phyloP scores from a whole-genome alignment of 805 yeast species.

The Yamadazyma olivae region DNA sequence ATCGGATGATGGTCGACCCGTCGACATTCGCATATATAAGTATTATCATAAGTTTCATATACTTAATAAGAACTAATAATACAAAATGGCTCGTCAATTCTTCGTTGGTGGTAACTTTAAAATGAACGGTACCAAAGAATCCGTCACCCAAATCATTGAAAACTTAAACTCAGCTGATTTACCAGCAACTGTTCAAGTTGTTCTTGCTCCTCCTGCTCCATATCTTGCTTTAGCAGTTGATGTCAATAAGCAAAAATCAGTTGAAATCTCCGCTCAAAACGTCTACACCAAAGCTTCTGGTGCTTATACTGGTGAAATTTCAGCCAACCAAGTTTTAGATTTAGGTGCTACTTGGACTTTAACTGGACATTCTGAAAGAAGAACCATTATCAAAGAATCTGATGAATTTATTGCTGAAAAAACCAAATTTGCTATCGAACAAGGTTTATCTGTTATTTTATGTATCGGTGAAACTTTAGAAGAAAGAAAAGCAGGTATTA shows the following conservation, averaged over 20 bases:
- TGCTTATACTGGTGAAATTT: conserved; percentile 97
- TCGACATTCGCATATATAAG: not conserved
- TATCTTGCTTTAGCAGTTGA: conserved; percentile 77
- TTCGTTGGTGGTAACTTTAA: conserved; percentile 99
- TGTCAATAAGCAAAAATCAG: conserved; percentile 65
- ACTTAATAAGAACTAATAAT: no score
- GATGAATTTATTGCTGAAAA: conserved; percentile 91
- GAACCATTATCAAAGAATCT: conserved; percentile 85
- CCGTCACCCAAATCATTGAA: conserved; percentile 80
- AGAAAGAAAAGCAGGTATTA: conserved; percentile 86
- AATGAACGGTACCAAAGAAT: conserved; percentile 91
- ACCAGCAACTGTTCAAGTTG: conserved; percentile 83
- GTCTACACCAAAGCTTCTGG: conserved; percentile 84
- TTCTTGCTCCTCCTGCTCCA: conserved; percentile 93
- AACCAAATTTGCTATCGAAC: conserved; percentile 89
- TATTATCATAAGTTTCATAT: no score
- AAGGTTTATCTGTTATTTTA: conserved; percentile 85
- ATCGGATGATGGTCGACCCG: conserved; percentile 16
- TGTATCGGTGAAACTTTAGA: conserved; percentile 98
- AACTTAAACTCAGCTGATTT: conserved; percentile 76
- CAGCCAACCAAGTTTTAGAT: conserved; percentile 85
- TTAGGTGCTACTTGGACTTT: conserved; percentile 92
- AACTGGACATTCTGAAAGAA: conserved; percentile 98
- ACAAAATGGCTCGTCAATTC: conserved; percentile 84
- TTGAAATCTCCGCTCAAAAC: conserved; percentile 88